A percentile compares a stretch with the other conserved stretches of the same genome.
These are phyloP conservation scores for Withania somnifera DNA, from an alignment of 305 asterid species.

Conservation along the genomic window DNA sequence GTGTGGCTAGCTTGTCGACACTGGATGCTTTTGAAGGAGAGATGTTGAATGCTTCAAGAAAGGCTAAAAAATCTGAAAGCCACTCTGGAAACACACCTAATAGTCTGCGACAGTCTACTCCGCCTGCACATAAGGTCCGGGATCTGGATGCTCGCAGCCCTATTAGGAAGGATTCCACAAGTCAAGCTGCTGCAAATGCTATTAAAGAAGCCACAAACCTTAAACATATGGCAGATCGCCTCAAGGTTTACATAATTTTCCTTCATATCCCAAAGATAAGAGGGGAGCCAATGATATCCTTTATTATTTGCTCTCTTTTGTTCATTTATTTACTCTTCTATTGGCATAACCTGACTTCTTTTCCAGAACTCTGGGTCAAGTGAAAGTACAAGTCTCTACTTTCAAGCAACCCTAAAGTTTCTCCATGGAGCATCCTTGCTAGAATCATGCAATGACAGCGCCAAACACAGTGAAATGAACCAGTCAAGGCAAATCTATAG, in stretches of 20 bases:
- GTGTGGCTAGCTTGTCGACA: constrained; percentile 21
- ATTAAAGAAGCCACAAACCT: constrained; percentile 90
- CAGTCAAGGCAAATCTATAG: constrained; percentile 72
- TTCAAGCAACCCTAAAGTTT: constrained; percentile 93
- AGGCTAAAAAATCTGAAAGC: constrained; percentile 24
- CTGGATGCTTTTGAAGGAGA: constrained; percentile 13
- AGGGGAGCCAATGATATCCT: neutral
- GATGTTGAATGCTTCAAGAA: constrained; percentile 14
- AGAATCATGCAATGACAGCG: constrained; percentile 65
- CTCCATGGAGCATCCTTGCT: constrained; percentile 90
- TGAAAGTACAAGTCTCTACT: constrained; percentile 68
- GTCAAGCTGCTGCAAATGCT: constrained; percentile 73
- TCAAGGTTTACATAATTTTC: constrained; percentile 26
- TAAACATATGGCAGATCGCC: constrained; percentile 92
- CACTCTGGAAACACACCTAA: constrained; percentile 15
- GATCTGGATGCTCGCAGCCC: constrained; percentile 78
- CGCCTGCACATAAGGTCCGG: constrained; percentile 39
- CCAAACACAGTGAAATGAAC: constrained; percentile 59
- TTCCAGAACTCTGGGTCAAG: constrained; percentile 70
- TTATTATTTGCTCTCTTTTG: neutral
- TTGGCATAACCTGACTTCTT: constrained; percentile 14
- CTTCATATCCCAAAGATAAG: neutral
- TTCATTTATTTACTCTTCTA: constrained; percentile 4
- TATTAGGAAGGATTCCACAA: constrained; percentile 68
- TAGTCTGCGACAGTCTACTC: constrained; percentile 21